phyloP scores from a whole-genome alignment of 2,329 filamentous ascomycete genomes.

The Chaetomium globosum region DNA sequence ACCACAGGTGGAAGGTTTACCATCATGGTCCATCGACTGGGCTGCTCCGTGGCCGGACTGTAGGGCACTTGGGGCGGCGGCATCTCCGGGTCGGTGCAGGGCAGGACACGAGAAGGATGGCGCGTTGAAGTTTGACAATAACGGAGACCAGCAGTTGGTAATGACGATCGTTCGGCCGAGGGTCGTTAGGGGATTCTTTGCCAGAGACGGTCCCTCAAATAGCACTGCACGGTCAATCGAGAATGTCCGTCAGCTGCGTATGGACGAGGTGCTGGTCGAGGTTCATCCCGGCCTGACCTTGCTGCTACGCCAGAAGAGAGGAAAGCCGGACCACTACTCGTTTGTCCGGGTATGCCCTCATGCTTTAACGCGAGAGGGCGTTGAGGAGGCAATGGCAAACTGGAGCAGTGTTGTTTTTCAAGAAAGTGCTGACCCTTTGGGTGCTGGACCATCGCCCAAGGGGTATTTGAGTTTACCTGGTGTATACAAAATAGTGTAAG shows the following conservation, averaged over 20 bases:
- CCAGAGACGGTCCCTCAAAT: neutral
- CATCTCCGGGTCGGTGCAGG: neutral
- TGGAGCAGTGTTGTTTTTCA: conserved; percentile 24
- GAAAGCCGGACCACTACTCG: conserved; percentile 1
- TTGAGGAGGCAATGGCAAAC: conserved; percentile 20
- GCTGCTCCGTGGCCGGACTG: conserved; percentile 21
- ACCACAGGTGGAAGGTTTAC: conserved; percentile 11
- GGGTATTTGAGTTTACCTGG: conserved; percentile 17
- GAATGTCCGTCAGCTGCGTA: conserved; percentile 19
- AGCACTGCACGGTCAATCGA: conserved; percentile 4
- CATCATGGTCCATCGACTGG: conserved; percentile 26
- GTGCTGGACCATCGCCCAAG: conserved; percentile 1
- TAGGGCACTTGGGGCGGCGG: conserved; percentile 1
- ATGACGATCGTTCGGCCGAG: conserved; percentile 22
- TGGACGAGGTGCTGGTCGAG: conserved; percentile 26
- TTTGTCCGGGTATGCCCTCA: conserved; percentile 25
- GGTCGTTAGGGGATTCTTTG: conserved; percentile 24
- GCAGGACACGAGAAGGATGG: conserved; percentile 9
- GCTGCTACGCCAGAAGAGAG: conserved; percentile 17
- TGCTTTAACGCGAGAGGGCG: conserved; percentile 14
- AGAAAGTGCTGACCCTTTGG: conserved; percentile 11
- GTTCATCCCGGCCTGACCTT: conserved; percentile 24
- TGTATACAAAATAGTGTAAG: conserved; percentile 15
- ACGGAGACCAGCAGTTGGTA: neutral
- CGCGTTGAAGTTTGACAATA: conserved; percentile 2